Evolutionary conservation across 1,284 basidiomycete species (phyloP).

Genomic region (Rhizoctonia solani): DNA sequence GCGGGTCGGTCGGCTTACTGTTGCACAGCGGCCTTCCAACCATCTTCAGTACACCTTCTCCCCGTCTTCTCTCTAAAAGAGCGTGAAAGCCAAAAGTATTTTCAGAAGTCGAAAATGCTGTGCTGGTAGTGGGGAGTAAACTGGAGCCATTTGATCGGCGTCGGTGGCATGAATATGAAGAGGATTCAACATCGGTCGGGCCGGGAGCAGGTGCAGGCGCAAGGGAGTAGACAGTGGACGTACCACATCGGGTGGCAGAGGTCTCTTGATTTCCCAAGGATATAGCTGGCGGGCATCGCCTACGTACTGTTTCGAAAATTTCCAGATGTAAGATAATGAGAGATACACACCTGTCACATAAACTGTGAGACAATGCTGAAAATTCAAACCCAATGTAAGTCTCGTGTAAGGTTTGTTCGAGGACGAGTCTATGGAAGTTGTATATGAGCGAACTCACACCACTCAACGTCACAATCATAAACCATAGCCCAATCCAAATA

Average conservation of each 20-base stretch:
- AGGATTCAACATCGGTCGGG: too few species aligned
- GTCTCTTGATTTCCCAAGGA: slow-evolving; percentile 16
- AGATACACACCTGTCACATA: slow-evolving; percentile 25
- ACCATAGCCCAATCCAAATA: slow-evolving; percentile 32
- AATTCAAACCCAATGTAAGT: background rate
- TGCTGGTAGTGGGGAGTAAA: background rate
- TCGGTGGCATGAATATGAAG: too few species aligned
- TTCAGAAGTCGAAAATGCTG: background rate
- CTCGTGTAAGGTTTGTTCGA: background rate
- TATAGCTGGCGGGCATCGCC: slow-evolving; percentile 31
- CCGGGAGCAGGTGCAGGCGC: too few species aligned
- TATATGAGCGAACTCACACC: too few species aligned
- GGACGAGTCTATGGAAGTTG: too few species aligned
- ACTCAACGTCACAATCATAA: slow-evolving; percentile 21
- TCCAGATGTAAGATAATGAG: too few species aligned
- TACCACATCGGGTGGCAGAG: background rate
- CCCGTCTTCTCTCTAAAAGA: background rate
- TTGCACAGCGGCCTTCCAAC: background rate
- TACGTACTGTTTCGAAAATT: too few species aligned
- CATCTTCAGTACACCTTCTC: background rate
- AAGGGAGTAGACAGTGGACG: slow-evolving; percentile 19
- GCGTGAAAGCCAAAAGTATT: background rate
- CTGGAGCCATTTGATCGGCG: too few species aligned
- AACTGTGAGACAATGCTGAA: slow-evolving; percentile 17
- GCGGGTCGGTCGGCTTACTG: background rate